Evolutionary conservation across 805 yeast genomes (phyloP), one percentile per base, ranked within the genome.

Genomic region (Isabelozyma rhagii): DNA sequence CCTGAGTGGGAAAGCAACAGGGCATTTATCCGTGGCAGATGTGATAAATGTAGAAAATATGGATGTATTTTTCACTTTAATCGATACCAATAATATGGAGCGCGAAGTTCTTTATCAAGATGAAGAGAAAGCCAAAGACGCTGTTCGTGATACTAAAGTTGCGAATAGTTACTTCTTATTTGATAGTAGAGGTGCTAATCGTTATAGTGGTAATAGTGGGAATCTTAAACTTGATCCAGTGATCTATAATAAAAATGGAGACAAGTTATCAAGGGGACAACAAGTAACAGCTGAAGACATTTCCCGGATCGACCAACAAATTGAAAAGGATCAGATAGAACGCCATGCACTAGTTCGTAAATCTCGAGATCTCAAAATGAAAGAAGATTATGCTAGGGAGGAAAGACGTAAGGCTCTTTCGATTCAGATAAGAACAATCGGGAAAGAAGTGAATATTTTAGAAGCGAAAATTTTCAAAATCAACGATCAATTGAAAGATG

Each of bases 51-150:
- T 88, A 49, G 69, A 74, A 0, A 72, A 83, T 51, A 81, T 79
- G 41, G 77, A 78, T 39, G 75, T 85, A 8, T 75, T 78, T 57
- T 84, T 81, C 55, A 67, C 85, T 2, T 63, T 91, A 43, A 83
- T 91, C 46, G 97, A 89, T 65, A 55, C 75, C 3, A 74, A 75
- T 40, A 72, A 68, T 42, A 77, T 88, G 43, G 96, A 92, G 59
- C 72, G 77, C 9, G 68, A 78, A 0, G 68, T 87, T 0, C 62
- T 91, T 39, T 72, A 82, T 14, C 74, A 76, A 1, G 71, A 81
- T 47, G 73, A 83, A 53, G 56, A 62, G 2, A 76, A 74, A 11
- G 93, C 88, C 0, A 82, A 80, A 55, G 48, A 53, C 0, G 52
- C 64, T n/a, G 64, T 69, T 3, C 52, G 55, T 4, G 52, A 54